Percentiles rank a stretch among this genome's conserved stretches.
phyloP scores from a whole-genome alignment of 129 eudicot species.

The Pittosporum tobira region DNA sequence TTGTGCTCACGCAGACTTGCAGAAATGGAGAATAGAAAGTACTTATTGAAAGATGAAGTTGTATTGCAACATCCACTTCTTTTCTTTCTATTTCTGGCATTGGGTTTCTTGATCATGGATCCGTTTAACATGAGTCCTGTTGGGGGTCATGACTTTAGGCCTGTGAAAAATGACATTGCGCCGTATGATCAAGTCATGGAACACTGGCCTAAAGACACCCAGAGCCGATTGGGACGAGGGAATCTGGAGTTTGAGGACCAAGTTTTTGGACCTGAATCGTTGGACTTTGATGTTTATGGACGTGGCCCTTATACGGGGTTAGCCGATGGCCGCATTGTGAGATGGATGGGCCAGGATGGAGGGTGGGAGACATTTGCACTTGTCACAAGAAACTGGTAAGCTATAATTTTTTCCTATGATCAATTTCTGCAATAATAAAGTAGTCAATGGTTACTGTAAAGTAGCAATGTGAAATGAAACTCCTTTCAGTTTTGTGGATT shows the following conservation, averaged over 20 bases:
- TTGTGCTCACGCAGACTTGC: constrained; percentile 11
- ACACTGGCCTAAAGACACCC: constrained; percentile 70
- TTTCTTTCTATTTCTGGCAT: constrained; percentile 31
- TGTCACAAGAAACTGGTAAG: constrained; percentile 60
- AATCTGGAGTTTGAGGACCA: constrained; percentile 57
- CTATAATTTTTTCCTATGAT: background rate
- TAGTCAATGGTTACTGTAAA: background rate
- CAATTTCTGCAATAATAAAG: background rate
- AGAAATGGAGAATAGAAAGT: constrained; percentile 45
- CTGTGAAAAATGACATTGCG: constrained; percentile 67
- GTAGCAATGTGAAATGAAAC: too few relatives aligned
- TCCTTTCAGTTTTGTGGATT: background rate
- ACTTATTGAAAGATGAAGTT: constrained; percentile 30
- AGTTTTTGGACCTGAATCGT: constrained; percentile 80
- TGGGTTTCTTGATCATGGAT: constrained; percentile 65
- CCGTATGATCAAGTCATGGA: constrained; percentile 74
- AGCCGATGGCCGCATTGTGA: constrained; percentile 83
- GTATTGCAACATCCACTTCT: constrained; percentile 50
- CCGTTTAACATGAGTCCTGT: constrained; percentile 78
- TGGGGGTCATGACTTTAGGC: constrained; percentile 70
- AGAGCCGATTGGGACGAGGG: constrained; percentile 59
- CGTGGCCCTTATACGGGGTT: constrained; percentile 81
- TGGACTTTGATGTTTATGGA: constrained; percentile 70
- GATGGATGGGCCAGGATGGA: constrained; percentile 63
- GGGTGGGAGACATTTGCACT: constrained; percentile 94